These are phyloP conservation scores for Ophiostoma australiae DNA, from an alignment of 2,329 filamentous ascomycete genomes.

Conservation along the genomic window DNA sequence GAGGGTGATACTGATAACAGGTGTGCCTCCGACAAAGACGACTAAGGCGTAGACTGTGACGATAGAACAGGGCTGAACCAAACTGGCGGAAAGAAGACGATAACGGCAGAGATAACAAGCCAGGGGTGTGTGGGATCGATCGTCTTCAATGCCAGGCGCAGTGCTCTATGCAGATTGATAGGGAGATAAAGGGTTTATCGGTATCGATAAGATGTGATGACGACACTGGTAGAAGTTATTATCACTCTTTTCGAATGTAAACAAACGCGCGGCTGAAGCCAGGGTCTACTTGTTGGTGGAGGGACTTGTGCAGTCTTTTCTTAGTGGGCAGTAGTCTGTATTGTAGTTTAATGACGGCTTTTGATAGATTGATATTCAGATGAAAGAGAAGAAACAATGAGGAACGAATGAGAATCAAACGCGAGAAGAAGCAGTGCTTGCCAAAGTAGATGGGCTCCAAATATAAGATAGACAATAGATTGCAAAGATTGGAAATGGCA, in stretches of 20 bases:
- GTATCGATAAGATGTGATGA: constrained; percentile 12
- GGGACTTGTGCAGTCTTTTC: not conserved
- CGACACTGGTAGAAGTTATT: not conserved
- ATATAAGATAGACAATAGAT: not conserved
- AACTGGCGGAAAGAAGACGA: not conserved
- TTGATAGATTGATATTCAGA: not conserved
- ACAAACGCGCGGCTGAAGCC: constrained; percentile 6
- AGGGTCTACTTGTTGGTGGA: not conserved
- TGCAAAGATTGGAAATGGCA: too few relatives aligned
- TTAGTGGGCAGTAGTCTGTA: not conserved
- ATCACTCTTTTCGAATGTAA: not conserved
- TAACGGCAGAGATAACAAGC: not conserved
- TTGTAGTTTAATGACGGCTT: not conserved
- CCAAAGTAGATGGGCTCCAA: not conserved
- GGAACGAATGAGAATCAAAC: too few relatives aligned
- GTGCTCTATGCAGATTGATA: not conserved
- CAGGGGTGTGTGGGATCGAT: not conserved
- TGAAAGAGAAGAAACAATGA: too few relatives aligned
- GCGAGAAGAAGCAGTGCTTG: too few relatives aligned
- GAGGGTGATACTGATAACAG: not conserved
- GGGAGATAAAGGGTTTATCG: not conserved
- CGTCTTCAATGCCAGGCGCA: not conserved
- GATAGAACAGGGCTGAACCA: not conserved
- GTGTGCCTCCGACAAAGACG: not conserved
- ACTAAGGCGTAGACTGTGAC: not conserved